These are phyloP conservation scores for Botrytis squamosa DNA, from an alignment of 2,329 filamentous ascomycete species.

Conservation along the genomic window DNA sequence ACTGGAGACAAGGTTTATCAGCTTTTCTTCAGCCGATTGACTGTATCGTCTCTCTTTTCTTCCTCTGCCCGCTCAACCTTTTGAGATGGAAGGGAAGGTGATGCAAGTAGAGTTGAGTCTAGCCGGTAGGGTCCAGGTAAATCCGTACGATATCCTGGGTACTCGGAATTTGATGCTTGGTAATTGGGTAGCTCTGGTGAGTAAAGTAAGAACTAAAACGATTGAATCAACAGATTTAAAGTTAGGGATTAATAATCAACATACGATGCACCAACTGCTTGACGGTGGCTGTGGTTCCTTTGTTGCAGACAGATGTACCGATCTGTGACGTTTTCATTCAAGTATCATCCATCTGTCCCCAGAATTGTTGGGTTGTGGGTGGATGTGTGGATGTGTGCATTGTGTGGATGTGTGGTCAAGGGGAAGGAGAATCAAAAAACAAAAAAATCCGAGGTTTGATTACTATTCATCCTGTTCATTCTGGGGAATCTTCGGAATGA, in stretches of 20 bases:
- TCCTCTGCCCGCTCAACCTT: neutral
- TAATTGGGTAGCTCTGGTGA: neutral
- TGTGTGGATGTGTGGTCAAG: neutral
- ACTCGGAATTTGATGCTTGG: neutral
- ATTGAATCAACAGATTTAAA: neutral
- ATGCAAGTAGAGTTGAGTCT: neutral
- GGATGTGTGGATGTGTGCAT: too few species aligned
- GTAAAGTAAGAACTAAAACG: neutral
- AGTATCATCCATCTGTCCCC: neutral
- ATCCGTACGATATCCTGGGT: neutral
- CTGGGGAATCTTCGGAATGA: neutral
- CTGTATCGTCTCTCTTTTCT: neutral
- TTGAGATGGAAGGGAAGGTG: neutral
- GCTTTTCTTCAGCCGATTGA: neutral
- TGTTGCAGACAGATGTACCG: neutral
- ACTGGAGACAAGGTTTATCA: neutral
- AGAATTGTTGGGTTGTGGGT: neutral
- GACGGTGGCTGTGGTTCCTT: neutral
- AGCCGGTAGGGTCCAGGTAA: neutral
- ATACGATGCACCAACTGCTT: neutral
- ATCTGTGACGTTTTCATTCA: neutral
- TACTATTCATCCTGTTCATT: neutral
- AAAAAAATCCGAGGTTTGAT: neutral
- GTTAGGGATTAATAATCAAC: neutral
- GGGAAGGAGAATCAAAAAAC: neutral